These are phyloP conservation scores for Megacollybia platyphylla DNA, from an alignment of 1,284 basidiomycete genomes.

Conservation along the genomic window DNA sequence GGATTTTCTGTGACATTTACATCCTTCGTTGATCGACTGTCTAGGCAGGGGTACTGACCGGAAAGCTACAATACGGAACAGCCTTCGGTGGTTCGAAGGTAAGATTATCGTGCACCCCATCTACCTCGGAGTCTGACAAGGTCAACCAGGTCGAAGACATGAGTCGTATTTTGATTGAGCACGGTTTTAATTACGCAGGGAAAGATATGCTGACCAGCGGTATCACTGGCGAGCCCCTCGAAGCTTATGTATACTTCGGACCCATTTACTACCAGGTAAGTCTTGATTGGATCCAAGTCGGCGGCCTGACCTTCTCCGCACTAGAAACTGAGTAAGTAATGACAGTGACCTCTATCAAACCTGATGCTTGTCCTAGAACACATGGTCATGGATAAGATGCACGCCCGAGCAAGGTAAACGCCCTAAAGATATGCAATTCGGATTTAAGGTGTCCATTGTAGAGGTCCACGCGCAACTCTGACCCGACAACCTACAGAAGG, in stretches of 20 bases:
- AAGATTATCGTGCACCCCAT: conserved; percentile 4
- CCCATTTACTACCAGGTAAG: conserved; percentile 95
- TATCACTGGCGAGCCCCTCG: conserved; percentile 92
- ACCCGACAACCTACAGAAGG: conserved; percentile 99
- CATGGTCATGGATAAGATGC: conserved; percentile 99
- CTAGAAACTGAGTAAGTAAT: conserved; percentile 12
- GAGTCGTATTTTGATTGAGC: conserved; percentile 89
- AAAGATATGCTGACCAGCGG: conserved; percentile 98
- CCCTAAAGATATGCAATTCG: conserved; percentile 5
- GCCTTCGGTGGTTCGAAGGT: conserved; percentile 97
- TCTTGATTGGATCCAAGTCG: neutral
- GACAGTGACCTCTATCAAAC: conserved; percentile 3
- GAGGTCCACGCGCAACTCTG: conserved; percentile 90
- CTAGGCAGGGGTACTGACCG: conserved; percentile 79
- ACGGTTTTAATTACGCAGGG: conserved; percentile 94
- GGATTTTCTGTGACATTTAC: neutral
- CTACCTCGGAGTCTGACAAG: conserved; percentile 6
- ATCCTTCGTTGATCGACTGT: conserved; percentile 5
- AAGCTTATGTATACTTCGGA: conserved; percentile 97
- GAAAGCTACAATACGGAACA: conserved; percentile 86
- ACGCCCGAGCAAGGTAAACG: conserved; percentile 82
- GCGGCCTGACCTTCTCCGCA: neutral
- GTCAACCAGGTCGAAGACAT: conserved; percentile 83
- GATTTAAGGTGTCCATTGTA: conserved; percentile 17
- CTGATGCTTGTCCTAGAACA: conserved; percentile 43